These are phyloP conservation scores for Podaxis sp. DNA, from an alignment of 768 basidiomycete species.

Conservation along the genomic window DNA sequence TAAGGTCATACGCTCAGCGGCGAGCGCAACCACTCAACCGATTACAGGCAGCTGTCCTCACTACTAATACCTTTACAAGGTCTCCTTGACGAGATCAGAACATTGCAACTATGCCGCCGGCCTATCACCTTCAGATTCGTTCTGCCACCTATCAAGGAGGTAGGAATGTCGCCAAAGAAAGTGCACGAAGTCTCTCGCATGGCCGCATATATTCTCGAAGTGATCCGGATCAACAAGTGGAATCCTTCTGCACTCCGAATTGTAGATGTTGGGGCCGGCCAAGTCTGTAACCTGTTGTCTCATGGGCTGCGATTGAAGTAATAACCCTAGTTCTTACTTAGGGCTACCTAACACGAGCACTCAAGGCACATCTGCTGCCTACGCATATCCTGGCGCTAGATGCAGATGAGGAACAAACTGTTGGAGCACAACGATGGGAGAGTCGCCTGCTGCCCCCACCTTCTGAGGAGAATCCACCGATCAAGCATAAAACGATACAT, in stretches of 20 bases:
- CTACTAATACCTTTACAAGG: constrained; percentile 12
- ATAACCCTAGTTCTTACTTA: background rate
- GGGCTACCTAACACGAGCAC: constrained; percentile 64
- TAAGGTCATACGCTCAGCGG: too few species aligned
- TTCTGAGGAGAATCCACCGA: constrained; percentile 26
- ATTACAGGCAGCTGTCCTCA: background rate
- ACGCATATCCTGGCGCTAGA: constrained; percentile 66
- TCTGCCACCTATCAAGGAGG: constrained; percentile 14
- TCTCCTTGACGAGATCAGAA: constrained; percentile 21
- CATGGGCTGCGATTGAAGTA: background rate
- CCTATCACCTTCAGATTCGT: constrained; percentile 20
- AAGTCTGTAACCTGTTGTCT: constrained; percentile 35
- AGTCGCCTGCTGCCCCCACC: constrained; percentile 19
- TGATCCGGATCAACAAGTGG: constrained; percentile 30
- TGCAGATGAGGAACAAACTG: constrained; percentile 53
- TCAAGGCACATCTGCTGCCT: constrained; percentile 30
- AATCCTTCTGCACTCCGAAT: constrained; percentile 32
- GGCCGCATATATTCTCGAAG: constrained; percentile 46
- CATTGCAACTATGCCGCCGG: constrained; percentile 23
- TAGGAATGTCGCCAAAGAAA: constrained; percentile 77
- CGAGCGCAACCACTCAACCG: background rate
- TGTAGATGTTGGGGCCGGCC: constrained; percentile 76
- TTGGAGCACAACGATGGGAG: constrained; percentile 52
- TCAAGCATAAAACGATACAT: constrained; percentile 56
- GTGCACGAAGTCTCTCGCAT: constrained; percentile 68